Evolutionary conservation across 257 asterid genomes (phyloP).

Genomic region (Jasminum sambac): DNA sequence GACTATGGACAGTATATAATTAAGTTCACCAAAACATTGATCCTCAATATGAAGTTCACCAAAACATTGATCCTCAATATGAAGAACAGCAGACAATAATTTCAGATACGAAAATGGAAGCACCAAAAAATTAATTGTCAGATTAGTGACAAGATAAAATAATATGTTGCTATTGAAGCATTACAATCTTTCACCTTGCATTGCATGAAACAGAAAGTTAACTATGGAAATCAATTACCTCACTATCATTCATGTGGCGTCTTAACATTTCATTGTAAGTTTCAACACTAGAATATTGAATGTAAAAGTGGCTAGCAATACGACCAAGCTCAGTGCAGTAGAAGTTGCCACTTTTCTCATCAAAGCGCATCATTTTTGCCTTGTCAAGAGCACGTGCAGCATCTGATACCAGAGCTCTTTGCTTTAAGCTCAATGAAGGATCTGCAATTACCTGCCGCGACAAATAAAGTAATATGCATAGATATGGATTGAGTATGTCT

Average conservation of each 20-base stretch:
- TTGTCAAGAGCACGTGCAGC: conserved; percentile 97
- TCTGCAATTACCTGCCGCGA: conserved; percentile 77
- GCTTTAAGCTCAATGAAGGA: conserved; percentile 89
- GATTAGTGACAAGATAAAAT: conserved; percentile 8
- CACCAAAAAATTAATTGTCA: conserved; percentile 5
- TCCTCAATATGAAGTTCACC: conserved; percentile 8
- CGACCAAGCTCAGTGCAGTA: conserved; percentile 99
- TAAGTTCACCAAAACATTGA: conserved; percentile 13
- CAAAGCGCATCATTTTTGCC: conserved; percentile 99
- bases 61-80: conserved; percentile 14
- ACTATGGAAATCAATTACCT: conserved; percentile 50
- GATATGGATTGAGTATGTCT: too few relatives aligned
- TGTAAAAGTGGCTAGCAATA: conserved; percentile 97
- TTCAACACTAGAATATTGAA: conserved; percentile 96
- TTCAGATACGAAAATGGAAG: conserved; percentile 13
- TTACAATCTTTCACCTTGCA: conserved; percentile 11
- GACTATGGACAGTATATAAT: conserved; percentile 5
- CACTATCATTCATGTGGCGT: conserved; percentile 96
- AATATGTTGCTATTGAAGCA: neutral
- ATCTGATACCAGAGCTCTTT: conserved; percentile 83
- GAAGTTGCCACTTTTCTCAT: conserved; percentile 98
- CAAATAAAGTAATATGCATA: conserved; percentile 25
- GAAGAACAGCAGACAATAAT: conserved; percentile 1
- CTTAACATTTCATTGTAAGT: conserved; percentile 85
- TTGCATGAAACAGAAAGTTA: conserved; percentile 5